A percentile compares a stretch with the other conserved stretches of the same genome.
These are phyloP conservation scores for Epichloe baconii DNA, from an alignment of 2,329 filamentous ascomycete genomes.

Conservation along the genomic window DNA sequence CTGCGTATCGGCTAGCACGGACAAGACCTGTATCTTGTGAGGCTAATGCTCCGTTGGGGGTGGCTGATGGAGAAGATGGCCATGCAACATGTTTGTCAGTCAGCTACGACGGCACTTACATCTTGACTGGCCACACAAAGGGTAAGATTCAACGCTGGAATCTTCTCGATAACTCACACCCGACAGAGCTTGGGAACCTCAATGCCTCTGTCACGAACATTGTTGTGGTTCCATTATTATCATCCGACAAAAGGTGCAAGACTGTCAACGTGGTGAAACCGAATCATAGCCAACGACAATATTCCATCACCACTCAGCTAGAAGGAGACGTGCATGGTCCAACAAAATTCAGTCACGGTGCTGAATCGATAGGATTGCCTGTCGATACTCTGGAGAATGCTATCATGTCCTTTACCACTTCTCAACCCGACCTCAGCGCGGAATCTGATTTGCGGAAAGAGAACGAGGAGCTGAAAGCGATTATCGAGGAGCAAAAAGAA, in stretches of 20 bases:
- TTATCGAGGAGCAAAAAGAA: slow-evolving; percentile 29
- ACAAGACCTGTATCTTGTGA: slow-evolving; percentile 84
- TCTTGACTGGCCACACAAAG: slow-evolving; percentile 69
- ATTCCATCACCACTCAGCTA: slow-evolving; percentile 55
- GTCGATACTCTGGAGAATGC: slow-evolving; percentile 28
- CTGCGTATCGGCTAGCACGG: slow-evolving; percentile 69
- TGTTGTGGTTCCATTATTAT: slow-evolving; percentile 52
- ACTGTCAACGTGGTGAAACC: slow-evolving; percentile 64
- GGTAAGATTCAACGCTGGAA: slow-evolving; percentile 77
- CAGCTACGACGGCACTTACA: slow-evolving; percentile 68
- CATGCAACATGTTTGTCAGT: slow-evolving; percentile 55
- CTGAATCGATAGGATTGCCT: slow-evolving; percentile 34
- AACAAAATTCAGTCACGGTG: slow-evolving; percentile 32
- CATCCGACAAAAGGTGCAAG: slow-evolving; percentile 28
- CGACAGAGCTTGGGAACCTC: slow-evolving; percentile 54
- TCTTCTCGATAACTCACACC: slow-evolving; percentile 54
- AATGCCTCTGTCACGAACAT: slow-evolving; percentile 77
- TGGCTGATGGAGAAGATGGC: slow-evolving; percentile 49
- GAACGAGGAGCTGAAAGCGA: slow-evolving; percentile 30
- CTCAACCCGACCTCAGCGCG: slow-evolving; percentile 2
- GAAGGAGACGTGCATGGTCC: slow-evolving; percentile 25
- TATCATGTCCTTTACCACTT: slow-evolving; percentile 9
- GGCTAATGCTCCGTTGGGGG: slow-evolving; percentile 38
- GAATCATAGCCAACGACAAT: slow-evolving; percentile 51
- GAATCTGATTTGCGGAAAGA: slow-evolving; percentile 20